phyloP scores from a whole-genome alignment of 1,284 basidiomycete species.

The Microbotryum saponariae region DNA sequence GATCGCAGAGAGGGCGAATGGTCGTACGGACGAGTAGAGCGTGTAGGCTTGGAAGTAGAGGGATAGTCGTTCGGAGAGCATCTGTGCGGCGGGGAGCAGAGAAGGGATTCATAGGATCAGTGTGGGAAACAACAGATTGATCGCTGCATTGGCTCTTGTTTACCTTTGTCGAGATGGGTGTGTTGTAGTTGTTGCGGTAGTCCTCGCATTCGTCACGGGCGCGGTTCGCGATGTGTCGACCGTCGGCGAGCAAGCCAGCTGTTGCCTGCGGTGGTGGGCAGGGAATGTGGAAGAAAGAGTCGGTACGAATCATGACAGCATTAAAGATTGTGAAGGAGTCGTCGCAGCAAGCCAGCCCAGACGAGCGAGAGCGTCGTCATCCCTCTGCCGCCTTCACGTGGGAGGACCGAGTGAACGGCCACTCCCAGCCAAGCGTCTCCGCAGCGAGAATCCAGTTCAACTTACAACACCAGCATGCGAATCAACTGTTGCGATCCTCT shows the following conservation, averaged over 20 bases:
- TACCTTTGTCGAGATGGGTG: slow-evolving; percentile 74
- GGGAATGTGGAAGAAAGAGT: not conserved
- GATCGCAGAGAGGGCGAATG: slow-evolving; percentile 91
- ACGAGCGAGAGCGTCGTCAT: no score
- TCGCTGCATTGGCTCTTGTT: not conserved
- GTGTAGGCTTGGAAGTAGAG: slow-evolving; percentile 93
- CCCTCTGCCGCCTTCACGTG: no score
- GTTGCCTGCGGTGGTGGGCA: slow-evolving; percentile 56
- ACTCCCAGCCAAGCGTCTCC: no score
- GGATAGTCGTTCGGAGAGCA: slow-evolving; percentile 73
- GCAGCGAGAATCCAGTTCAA: not conserved
- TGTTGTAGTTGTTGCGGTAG: slow-evolving; percentile 67
- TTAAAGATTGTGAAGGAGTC: no score
- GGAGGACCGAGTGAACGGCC: no score
- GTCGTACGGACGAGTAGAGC: slow-evolving; percentile 93
- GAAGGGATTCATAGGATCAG: not conserved
- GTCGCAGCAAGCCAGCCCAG: no score
- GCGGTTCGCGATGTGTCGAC: slow-evolving; percentile 75
- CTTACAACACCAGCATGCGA: slow-evolving; percentile 82
- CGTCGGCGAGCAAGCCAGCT: slow-evolving; percentile 89
- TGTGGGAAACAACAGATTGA: not conserved
- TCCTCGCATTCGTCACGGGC: slow-evolving; percentile 76
- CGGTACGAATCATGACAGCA: no score
- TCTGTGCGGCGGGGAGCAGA: slow-evolving; percentile 45
- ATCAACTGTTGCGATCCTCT: slow-evolving; percentile 87